These are phyloP conservation scores for Sarocladiaceae sp. DNA, from an alignment of 2,329 filamentous ascomycete genomes.

Conservation along the genomic window DNA sequence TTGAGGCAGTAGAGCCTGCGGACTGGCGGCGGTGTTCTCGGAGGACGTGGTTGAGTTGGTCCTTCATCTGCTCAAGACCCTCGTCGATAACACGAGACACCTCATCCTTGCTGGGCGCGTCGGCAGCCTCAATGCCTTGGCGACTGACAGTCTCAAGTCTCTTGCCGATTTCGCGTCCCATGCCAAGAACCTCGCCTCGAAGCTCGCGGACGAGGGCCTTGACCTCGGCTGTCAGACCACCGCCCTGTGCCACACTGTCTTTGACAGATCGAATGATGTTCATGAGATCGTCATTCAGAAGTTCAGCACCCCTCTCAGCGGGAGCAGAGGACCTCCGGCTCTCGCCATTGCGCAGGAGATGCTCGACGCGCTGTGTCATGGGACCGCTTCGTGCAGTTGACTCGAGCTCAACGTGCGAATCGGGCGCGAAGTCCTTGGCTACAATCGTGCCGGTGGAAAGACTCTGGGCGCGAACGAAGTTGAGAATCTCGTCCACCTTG, in stretches of 20 bases:
- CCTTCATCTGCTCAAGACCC: constrained; percentile 72
- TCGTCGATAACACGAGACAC: constrained; percentile 72
- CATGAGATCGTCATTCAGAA: constrained; percentile 71
- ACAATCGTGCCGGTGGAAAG: not conserved
- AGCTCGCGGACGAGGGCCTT: constrained; percentile 87
- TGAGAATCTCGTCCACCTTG: constrained; percentile 64
- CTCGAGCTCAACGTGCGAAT: constrained; percentile 28
- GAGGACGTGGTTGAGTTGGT: constrained; percentile 76
- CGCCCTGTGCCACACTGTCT: constrained; percentile 81
- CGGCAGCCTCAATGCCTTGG: constrained; percentile 26
- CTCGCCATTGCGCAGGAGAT: constrained; percentile 36
- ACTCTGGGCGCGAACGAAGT: constrained; percentile 49
- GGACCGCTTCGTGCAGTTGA: no score
- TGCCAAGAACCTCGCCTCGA: constrained; percentile 85
- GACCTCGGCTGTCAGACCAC: constrained; percentile 84
- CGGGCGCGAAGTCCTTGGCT: constrained; percentile 3
- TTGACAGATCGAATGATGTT: constrained; percentile 82
- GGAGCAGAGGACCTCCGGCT: constrained; percentile 39
- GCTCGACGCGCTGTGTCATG: constrained; percentile 36
- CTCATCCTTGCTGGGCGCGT: constrained; percentile 58
- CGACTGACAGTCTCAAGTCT: constrained; percentile 64
- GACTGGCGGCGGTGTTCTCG: constrained; percentile 68
- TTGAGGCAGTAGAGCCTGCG: constrained; percentile 54
- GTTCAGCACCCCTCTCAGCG: constrained; percentile 37
- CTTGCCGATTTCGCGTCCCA: constrained; percentile 85